phyloP scores from a whole-genome alignment of 345 rosid species.

The Ceriops zippeliana region DNA sequence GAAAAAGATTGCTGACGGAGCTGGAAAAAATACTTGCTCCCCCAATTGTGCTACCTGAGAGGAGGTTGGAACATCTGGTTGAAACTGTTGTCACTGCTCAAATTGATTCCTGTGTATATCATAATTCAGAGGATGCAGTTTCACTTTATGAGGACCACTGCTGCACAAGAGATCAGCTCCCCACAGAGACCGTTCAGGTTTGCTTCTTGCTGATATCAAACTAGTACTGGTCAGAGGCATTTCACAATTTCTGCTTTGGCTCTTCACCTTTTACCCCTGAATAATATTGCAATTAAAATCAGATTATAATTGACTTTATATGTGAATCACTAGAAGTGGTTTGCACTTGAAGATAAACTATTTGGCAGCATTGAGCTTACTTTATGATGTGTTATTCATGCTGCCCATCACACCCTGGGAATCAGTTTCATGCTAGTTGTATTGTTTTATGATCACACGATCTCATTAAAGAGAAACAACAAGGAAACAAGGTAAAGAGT shows the following conservation, averaged over 20 bases:
- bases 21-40: constrained; percentile 59
- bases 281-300: not conserved
- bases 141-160: constrained; percentile 73
- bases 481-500: not conserved
- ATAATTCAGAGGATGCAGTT: constrained; percentile 49
- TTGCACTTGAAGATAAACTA: not conserved
- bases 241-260: not conserved
- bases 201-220: constrained; percentile 20
- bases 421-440: too few species aligned
- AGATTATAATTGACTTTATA: not conserved
- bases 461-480: too few species aligned
- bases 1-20: constrained; percentile 50
- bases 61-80: constrained; percentile 68
- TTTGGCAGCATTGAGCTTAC: not conserved
- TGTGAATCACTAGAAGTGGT: not conserved
- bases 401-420: too few species aligned
- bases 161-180: constrained; percentile 71
- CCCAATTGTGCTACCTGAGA: constrained; percentile 51
- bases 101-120: constrained; percentile 66
- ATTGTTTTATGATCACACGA: too few species aligned
- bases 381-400: too few species aligned
- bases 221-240: constrained; percentile 1
- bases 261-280: too few species aligned
- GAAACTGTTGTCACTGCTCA: constrained; percentile 59
- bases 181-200: constrained; percentile 83